Percentiles rank a stretch among this genome's conserved stretches.
phyloP scores from a whole-genome alignment of 2,329 filamentous ascomycete genomes.

The Phaeoacremonium minimum region DNA sequence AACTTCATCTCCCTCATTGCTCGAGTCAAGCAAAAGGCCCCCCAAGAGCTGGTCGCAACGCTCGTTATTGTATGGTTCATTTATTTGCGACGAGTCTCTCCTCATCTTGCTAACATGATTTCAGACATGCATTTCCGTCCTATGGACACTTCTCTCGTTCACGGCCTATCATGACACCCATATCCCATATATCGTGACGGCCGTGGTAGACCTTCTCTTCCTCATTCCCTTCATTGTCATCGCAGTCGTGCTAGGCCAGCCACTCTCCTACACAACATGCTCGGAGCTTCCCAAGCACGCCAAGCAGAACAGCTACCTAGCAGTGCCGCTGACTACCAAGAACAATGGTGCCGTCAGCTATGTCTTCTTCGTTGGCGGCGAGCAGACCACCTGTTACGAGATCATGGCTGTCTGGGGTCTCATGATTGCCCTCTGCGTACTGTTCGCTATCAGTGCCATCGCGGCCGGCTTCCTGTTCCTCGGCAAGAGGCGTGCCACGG shows the following conservation, averaged over 20 bases:
- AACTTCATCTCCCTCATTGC: conserved; percentile 81
- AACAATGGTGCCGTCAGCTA: conserved; percentile 30
- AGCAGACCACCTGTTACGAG: conserved; percentile 68
- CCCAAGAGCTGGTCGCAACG: conserved; percentile 71
- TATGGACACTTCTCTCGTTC: conserved; percentile 67
- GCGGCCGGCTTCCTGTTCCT: conserved; percentile 59
- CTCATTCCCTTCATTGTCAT: conserved; percentile 76
- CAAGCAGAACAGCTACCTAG: conserved; percentile 38
- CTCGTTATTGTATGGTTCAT: conserved; percentile 72
- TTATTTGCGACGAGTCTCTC: background rate
- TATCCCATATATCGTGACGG: conserved; percentile 73
- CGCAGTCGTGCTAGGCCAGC: conserved; percentile 72
- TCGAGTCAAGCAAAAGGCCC: conserved; percentile 58
- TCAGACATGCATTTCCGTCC: conserved; percentile 72
- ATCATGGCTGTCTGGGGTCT: conserved; percentile 87
- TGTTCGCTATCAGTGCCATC: conserved; percentile 62
- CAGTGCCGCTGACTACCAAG: conserved; percentile 34
- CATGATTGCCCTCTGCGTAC: conserved; percentile 70
- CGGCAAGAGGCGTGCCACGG: conserved; percentile 36
- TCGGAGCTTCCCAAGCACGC: conserved; percentile 36
- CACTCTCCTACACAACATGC: conserved; percentile 76
- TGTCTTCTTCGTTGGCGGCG: conserved; percentile 44
- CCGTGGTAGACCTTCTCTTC: conserved; percentile 62
- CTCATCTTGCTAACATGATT: too few relatives aligned
- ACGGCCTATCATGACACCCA: conserved; percentile 45